Evolutionary conservation across 768 basidiomycete species (phyloP), one percentile per base, ranked within the genome.

Genomic region (Aureoboletus auriporus): DNA sequence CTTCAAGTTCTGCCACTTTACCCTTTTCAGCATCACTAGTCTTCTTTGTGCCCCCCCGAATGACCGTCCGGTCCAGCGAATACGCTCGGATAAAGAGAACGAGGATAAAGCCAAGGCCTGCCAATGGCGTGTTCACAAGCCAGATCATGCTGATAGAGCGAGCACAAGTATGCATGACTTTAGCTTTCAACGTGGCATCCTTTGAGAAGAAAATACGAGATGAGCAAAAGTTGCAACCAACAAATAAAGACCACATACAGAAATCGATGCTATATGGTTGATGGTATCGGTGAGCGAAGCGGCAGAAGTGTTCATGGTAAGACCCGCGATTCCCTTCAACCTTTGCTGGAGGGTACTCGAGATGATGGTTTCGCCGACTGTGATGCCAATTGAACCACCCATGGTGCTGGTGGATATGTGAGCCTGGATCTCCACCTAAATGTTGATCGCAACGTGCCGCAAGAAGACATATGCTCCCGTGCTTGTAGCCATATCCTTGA

Each of bases 371-470:
- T 89, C 82, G 27, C 87, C 86, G 38, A 88, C 63, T 1, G 86
- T 78, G 47, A 90, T 81, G 14, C 86, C 86, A 26, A 91, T 71
- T 2, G 88, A 85, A 31, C 83, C 86, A 13, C 89, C 88, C 42
- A 90, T 60, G 4, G 76, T 80, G 57, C 86, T 85, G 54, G 11
- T 44, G 17, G 11, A 44, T 27, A 17, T n/a, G 13, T 44, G 30
- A 53, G 13, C 36, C n/a, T 10, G n/a, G 27, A 30, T 27, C 4
- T 16, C 29, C 23, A 20, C n/a, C n/a, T n/a, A 39, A 9, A 39
- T 30, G 44, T 5, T 43, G 20, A 14, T 16, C 39, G 30, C 13
- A 30, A 39, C 45, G 28, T 42, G 67, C 64, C 65, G 62, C 20
- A 73, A 28, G 13, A 76, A 60, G 0, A 62, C 50, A 33, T 69